These are phyloP conservation scores for Lophium mytilinum DNA, from an alignment of 495 filamentous ascomycete genomes.

Conservation along the genomic window DNA sequence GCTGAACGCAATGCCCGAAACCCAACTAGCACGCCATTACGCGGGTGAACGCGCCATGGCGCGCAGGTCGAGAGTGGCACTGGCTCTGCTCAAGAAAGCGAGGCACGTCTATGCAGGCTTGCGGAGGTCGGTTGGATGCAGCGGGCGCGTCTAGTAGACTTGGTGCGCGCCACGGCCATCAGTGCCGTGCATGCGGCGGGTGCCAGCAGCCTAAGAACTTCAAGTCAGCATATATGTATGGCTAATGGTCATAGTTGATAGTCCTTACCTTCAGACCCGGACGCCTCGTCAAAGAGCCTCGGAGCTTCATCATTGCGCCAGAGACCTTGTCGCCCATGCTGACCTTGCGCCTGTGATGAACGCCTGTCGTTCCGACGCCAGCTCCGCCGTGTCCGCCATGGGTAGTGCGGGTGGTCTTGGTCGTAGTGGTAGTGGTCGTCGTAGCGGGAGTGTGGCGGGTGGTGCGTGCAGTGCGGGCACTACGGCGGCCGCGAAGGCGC, in stretches of 20 bases:
- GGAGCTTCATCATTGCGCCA: constrained; percentile 58
- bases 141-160: background rate
- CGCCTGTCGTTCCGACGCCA: constrained; percentile 19
- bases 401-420: constrained; percentile 11
- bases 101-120: too few relatives aligned
- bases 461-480: constrained; percentile 26
- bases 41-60: too few relatives aligned
- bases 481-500: constrained; percentile 23
- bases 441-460: constrained; percentile 34
- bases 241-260: background rate
- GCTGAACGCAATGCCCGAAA: too few relatives aligned
- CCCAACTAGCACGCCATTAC: too few relatives aligned
- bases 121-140: background rate
- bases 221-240: constrained; percentile 1
- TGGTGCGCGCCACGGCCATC: constrained; percentile 47
- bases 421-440: constrained; percentile 32
- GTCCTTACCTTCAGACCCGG: constrained; percentile 54
- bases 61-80: too few relatives aligned
- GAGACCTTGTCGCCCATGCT: constrained; percentile 61
- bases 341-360: constrained; percentile 47
- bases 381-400: constrained; percentile 13
- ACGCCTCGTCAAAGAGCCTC: constrained; percentile 51
- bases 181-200: constrained; percentile 62
- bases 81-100: too few relatives aligned
- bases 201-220: constrained; percentile 54